A percentile compares a stretch with the other conserved stretches of the same genome.
Conservation (phyloP, 2,329 filamentous ascomycete species). For the Aspergillus japonicus region DNA sequence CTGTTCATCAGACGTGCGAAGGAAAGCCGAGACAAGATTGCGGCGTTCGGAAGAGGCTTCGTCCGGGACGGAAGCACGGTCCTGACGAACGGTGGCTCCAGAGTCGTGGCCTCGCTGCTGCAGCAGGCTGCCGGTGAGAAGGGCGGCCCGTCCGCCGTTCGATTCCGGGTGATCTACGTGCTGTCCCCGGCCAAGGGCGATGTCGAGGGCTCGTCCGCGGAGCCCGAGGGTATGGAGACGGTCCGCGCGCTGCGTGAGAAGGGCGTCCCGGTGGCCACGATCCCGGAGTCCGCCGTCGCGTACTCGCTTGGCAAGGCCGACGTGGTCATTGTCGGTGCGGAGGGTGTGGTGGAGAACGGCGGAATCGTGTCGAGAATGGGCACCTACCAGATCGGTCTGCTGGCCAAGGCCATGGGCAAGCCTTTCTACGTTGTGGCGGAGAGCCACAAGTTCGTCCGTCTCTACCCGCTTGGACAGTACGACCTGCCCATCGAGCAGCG, state of each 20-base stretch:
- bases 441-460: conserved; percentile 92
- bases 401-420: conserved; percentile 70
- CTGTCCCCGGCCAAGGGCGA: conserved; percentile 41
- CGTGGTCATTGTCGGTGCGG: conserved; percentile 64
- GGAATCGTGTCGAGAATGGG: conserved; percentile 88
- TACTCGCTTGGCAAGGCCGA: conserved; percentile 76
- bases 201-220: conserved; percentile 30
- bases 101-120: conserved; percentile 78
- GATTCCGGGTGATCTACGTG: conserved; percentile 83
- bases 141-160: conserved; percentile 55
- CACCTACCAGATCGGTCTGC: conserved; percentile 77
- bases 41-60: conserved; percentile 73
- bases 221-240: conserved; percentile 67
- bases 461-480: conserved; percentile 78
- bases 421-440: conserved; percentile 91
- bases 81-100: conserved; percentile 84
- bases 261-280: conserved; percentile 79
- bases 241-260: conserved; percentile 68
- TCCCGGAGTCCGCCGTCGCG: conserved; percentile 72
- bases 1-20: conserved; percentile 86
- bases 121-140: conserved; percentile 68
- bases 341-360: conserved; percentile 91
- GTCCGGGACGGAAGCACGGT: conserved; percentile 76
- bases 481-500: conserved; percentile 78
- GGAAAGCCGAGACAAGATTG: conserved; percentile 79